A percentile compares a stretch with the other conserved stretches of the same genome.
phyloP scores from a whole-genome alignment of 495 filamentous ascomycete species.

The Xylaria flabelliformis region DNA sequence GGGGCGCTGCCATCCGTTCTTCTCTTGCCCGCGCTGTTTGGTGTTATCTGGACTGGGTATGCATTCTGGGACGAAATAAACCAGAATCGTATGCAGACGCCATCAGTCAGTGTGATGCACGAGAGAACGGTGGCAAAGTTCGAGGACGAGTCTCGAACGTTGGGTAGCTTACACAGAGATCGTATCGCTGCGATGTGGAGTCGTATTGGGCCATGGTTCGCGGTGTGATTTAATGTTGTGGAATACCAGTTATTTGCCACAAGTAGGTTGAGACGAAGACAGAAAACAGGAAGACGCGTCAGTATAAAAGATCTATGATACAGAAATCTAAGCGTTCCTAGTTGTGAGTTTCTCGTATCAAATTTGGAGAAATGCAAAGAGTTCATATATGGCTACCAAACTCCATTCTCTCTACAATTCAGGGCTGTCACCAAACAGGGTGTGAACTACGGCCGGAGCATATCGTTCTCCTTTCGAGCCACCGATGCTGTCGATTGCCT shows the following conservation, averaged over 20 bases:
- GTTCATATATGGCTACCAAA: neutral
- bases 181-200: neutral
- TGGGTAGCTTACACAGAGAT: neutral
- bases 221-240: neutral
- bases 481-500: slow-evolving; percentile 35
- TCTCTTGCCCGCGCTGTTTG: neutral
- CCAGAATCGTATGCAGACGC: neutral
- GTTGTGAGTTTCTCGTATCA: neutral
- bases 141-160: neutral
- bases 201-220: neutral
- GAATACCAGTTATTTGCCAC: neutral
- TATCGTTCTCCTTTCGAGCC: slow-evolving; percentile 47
- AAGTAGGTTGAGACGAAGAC: neutral
- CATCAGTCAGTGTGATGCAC: neutral
- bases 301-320: neutral
- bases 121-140: too few relatives aligned
- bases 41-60: neutral
- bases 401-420: slow-evolving; percentile 29
- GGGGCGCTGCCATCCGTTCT: neutral
- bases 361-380: neutral
- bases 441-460: slow-evolving; percentile 31
- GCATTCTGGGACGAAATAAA: slow-evolving; percentile 9
- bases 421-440: slow-evolving; percentile 45
- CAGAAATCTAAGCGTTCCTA: neutral
- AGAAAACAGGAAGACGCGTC: neutral